Base-by-base conservation (phyloP, 2,329 filamentous ascomycete species). In the Talaromyces sp. region DNA sequence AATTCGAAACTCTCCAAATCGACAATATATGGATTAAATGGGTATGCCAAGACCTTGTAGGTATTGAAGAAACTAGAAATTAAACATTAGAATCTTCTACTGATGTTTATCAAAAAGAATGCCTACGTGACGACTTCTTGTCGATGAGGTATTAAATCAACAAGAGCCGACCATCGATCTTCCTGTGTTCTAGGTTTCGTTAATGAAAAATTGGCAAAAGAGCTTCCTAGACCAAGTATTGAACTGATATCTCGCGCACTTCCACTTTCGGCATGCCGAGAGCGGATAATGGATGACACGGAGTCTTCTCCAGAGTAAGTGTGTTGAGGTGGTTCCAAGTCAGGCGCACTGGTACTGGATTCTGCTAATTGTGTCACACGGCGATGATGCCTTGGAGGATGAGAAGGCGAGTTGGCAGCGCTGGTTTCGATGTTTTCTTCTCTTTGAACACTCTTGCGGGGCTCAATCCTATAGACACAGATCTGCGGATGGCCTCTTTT, bases 211-310 rank as follows among this genome's bases (percentile, higher is more conserved):
- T 56, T 68, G 19, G 50, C 63, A 31, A 70, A 70, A 0, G 70
- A 71, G 58, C 73, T 73, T 43, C 70, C 69, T 7, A 73, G 60
- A 2, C 71, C 70, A 2, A 73, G 58, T 17, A 73, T 69, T 8
- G 70, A 72, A 0, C 69, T 65, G 9, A 68, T 64, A 9, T 73
- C 69, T 0, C 64, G 66, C 3, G 66, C 65, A 61, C 71, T 66
- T 1, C 65, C 66, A 29, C 68, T 70, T 61, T 68, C 67, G 2
- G 63, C 64, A 58, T 69, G 66, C n/a, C 68, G 69, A 27, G 68
- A 58, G 5, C 70, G 66, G 26, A 72, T 58, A 3, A 73, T 69
- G 0, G 70, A 73, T 8, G 71, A 62, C 5, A 73, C 63, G 4
- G 71, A 71, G 29, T 71, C 71, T 55, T 72, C 70, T 2, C 71